Conservation (phyloP, 371 early-diverging fungal species). For the Apophysomyces variabilis region DNA sequence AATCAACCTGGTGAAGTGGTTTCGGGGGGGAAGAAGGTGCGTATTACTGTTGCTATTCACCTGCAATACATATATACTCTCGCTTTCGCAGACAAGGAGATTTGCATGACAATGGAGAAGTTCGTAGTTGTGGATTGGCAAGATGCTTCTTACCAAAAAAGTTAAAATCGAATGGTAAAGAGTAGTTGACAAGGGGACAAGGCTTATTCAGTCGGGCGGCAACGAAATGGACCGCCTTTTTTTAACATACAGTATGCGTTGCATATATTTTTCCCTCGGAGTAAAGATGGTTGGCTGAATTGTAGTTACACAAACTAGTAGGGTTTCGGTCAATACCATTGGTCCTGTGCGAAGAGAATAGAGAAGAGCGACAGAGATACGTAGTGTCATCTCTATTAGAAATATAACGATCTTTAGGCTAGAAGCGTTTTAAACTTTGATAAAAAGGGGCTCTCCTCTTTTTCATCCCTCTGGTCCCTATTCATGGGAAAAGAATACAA, state of each 20-base stretch:
- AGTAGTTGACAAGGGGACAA: neutral
- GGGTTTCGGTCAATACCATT: neutral
- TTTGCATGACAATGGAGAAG: neutral
- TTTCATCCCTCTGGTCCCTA: neutral
- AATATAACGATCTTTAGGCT: too few relatives aligned
- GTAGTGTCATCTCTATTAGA: too few relatives aligned
- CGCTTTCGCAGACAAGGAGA: neutral
- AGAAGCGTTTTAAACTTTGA: too few relatives aligned
- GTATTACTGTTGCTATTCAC: neutral
- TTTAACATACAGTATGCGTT: neutral
- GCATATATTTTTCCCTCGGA: neutral
- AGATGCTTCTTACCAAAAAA: constrained; percentile 1
- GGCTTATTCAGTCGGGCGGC: too few relatives aligned
- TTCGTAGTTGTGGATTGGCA: neutral
- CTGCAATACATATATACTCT: neutral
- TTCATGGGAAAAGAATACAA: neutral
- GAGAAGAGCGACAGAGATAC: too few relatives aligned
- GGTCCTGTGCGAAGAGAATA: neutral
- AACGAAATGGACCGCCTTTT: too few relatives aligned
- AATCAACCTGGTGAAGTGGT: neutral
- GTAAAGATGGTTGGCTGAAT: constrained; percentile 2
- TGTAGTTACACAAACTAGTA: neutral
- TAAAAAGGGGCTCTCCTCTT: too few relatives aligned
- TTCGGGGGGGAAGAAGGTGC: neutral
- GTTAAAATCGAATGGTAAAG: neutral